phyloP scores from a whole-genome alignment of 2,329 filamentous ascomycete genomes.

The Pseudogymnoascus sp. region DNA sequence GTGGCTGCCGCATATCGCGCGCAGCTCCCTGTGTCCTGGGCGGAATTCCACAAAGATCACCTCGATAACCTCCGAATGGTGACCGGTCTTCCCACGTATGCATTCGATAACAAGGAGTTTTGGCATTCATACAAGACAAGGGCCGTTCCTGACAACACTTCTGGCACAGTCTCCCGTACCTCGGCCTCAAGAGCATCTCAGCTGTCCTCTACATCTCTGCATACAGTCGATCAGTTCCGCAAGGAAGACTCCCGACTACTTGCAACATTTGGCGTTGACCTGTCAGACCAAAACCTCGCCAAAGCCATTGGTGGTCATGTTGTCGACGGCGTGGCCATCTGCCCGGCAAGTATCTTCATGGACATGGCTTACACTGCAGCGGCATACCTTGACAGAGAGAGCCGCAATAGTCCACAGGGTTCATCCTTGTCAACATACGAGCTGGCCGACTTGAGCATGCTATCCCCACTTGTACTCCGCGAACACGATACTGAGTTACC shows the following conservation, averaged over 20 bases:
- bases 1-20: conserved; percentile 39
- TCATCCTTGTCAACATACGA: conserved; percentile 1
- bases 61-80: conserved; percentile 44
- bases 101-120: conserved; percentile 54
- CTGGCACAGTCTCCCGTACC: neutral
- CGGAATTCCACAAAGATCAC: conserved; percentile 48
- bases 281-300: neutral
- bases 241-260: neutral
- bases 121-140: conserved; percentile 17
- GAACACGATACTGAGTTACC: neutral
- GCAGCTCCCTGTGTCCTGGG: conserved; percentile 47
- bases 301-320: conserved; percentile 16
- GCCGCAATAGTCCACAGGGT: neutral
- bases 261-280: neutral
- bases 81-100: conserved; percentile 46
- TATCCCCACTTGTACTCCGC: neutral
- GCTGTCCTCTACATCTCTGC: neutral
- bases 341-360: conserved; percentile 23
- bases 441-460: neutral
- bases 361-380: conserved; percentile 19
- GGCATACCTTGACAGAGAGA: neutral
- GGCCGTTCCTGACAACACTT: neutral
- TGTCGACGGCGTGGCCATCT: conserved; percentile 17
- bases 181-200: neutral
- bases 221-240: neutral